A percentile compares a stretch with the other conserved stretches of the same genome.
These are phyloP conservation scores for Sugiyamaella castrensis DNA, from an alignment of 1,139 yeast genomes.

Conservation along the genomic window DNA sequence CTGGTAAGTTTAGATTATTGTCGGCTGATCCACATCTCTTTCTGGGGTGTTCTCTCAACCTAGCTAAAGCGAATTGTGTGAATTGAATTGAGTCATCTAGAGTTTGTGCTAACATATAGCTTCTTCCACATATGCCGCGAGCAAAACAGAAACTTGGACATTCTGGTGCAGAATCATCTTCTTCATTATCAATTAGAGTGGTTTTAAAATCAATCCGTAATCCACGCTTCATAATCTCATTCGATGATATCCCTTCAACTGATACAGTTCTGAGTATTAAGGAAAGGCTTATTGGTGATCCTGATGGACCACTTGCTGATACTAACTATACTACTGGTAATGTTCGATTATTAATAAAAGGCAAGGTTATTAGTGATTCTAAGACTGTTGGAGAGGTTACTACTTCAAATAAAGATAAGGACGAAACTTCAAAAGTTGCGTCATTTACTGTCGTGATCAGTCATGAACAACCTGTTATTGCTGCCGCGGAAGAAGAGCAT, in stretches of 20 bases:
- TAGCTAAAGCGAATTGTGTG: too few species aligned
- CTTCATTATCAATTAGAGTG: constrained; percentile 17
- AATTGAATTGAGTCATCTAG: too few species aligned
- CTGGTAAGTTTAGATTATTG: constrained; percentile 1
- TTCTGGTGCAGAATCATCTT: constrained; percentile 3
- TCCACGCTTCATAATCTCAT: constrained; percentile 32
- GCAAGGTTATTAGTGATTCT: constrained; percentile 34
- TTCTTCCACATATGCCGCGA: constrained; percentile 21
- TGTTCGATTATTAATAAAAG: constrained; percentile 31
- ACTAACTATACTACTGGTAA: constrained; percentile 20
- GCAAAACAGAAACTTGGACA: constrained; percentile 19
- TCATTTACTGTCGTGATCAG: constrained; percentile 14
- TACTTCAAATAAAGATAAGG: background rate
- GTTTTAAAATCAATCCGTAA: constrained; percentile 31
- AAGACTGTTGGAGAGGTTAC: constrained; percentile 14
- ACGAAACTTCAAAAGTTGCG: constrained; percentile 1
- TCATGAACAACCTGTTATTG: background rate
- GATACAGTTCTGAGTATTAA: constrained; percentile 31
- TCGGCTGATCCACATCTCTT: too few species aligned
- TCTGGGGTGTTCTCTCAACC: constrained; percentile 2
- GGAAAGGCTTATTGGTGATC: constrained; percentile 32
- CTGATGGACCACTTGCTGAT: constrained; percentile 26
- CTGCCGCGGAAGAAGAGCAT: constrained; percentile 4
- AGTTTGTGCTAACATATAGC: constrained; percentile 1
- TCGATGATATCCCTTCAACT: constrained; percentile 22